A percentile compares a stretch with the other conserved stretches of the same genome.
Conservation (phyloP, 1,284 basidiomycete species). For the Boletus subluridellus region DNA sequence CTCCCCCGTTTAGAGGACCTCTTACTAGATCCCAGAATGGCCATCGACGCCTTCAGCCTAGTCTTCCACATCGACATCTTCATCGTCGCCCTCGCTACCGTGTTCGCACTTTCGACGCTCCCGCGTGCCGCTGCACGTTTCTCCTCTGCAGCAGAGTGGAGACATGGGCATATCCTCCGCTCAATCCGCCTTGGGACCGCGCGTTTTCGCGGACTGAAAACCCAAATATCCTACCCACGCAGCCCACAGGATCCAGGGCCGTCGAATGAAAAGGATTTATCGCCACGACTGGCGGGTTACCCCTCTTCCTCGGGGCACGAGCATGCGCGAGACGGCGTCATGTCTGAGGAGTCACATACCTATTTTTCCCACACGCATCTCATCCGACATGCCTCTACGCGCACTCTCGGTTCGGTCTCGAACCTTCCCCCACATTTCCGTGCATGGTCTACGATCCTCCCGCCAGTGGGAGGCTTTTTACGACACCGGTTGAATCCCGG, state of each 20-base stretch:
- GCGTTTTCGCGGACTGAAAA: constrained; percentile 11
- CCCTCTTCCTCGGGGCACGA: constrained; percentile 27
- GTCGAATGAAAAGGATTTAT: constrained; percentile 10
- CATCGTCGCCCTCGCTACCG: constrained; percentile 39
- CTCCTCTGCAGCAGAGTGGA: constrained; percentile 47
- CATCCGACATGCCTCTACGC: constrained; percentile 17
- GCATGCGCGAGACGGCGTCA: constrained; percentile 11
- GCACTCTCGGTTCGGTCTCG: constrained; percentile 10
- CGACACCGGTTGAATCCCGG: constrained; percentile 47
- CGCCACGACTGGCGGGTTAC: constrained; percentile 4
- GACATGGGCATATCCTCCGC: constrained; percentile 46
- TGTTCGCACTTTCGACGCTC: constrained; percentile 43
- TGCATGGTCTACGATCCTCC: constrained; percentile 40
- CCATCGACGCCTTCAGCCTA: constrained; percentile 23
- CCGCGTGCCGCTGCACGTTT: constrained; percentile 52
- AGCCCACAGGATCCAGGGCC: not conserved
- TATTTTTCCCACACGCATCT: constrained; percentile 25
- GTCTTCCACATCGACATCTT: constrained; percentile 47
- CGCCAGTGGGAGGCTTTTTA: constrained; percentile 41
- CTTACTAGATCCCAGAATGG: constrained; percentile 9
- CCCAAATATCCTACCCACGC: not conserved
- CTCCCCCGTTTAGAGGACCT: not conserved
- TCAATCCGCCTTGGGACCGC: constrained; percentile 22
- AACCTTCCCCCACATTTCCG: constrained; percentile 46
- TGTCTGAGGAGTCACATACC: constrained; percentile 33